phyloP scores from a whole-genome alignment of 768 basidiomycete genomes.

The Dioszegia aurantiaca region DNA sequence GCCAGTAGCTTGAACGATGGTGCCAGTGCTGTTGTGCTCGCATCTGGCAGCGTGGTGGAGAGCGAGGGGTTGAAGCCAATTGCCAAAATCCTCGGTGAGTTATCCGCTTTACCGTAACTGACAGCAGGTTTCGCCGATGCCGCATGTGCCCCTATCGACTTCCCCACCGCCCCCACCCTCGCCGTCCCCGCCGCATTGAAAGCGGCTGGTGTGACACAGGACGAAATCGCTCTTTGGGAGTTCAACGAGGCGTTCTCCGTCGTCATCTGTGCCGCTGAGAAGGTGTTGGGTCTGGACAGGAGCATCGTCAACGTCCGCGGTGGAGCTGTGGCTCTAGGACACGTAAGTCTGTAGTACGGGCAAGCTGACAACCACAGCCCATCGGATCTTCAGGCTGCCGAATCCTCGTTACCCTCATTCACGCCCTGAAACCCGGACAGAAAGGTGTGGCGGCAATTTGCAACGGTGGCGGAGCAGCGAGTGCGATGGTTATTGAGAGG shows the following conservation, averaged over 20 bases:
- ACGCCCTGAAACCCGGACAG: constrained; percentile 85
- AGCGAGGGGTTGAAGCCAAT: constrained; percentile 87
- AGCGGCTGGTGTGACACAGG: constrained; percentile 73
- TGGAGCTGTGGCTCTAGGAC: constrained; percentile 90
- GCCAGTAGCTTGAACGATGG: constrained; percentile 93
- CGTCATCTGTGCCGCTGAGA: constrained; percentile 85
- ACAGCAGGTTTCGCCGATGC: constrained; percentile 86
- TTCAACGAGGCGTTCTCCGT: constrained; percentile 98
- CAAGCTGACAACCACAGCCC: constrained; percentile 61
- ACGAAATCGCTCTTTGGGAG: constrained; percentile 89
- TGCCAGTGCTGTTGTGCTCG: constrained; percentile 89
- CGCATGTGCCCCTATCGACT: constrained; percentile 94
- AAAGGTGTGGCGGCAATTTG: constrained; percentile 96
- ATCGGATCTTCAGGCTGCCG: constrained; percentile 94
- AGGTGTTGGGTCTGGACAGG: constrained; percentile 76
- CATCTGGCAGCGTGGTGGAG: constrained; percentile 86
- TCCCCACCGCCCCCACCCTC: constrained; percentile 89
- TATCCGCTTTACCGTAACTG: neutral
- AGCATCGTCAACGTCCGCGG: constrained; percentile 81
- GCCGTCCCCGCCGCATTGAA: constrained; percentile 84
- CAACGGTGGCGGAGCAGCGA: constrained; percentile 84
- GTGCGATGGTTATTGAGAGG: constrained; percentile 83
- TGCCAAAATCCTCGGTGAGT: constrained; percentile 91
- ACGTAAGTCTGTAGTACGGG: constrained; percentile 34
- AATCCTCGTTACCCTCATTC: constrained; percentile 87